Percentiles rank a stretch among this genome's conserved stretches.
These are phyloP conservation scores for Eragrostis tef DNA, from an alignment of 202 grass and related monocot species.

Conservation along the genomic window DNA sequence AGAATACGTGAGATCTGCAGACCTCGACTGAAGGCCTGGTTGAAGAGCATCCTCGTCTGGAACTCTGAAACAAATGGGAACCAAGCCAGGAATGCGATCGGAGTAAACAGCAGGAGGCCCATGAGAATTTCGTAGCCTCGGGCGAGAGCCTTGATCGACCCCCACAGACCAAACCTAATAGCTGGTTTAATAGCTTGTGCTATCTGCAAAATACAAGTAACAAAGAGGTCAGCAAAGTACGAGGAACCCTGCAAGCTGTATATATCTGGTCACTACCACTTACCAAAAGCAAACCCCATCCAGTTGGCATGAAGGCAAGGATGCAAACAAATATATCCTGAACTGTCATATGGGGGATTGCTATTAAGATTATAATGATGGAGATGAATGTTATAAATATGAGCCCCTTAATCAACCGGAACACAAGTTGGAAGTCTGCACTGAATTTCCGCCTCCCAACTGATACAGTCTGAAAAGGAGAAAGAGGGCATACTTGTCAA, in stretches of 20 bases:
- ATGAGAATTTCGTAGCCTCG: slow-evolving; percentile 88
- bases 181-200: slow-evolving; percentile 65
- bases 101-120: slow-evolving; percentile 86
- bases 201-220: slow-evolving; percentile 55
- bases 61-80: slow-evolving; percentile 97
- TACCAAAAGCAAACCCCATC: slow-evolving; percentile 90
- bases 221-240: background rate
- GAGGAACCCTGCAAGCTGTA: background rate
- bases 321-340: slow-evolving; percentile 86
- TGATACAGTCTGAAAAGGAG: slow-evolving; percentile 64
- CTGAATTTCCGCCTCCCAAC: slow-evolving; percentile 77
- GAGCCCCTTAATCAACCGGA: slow-evolving; percentile 88
- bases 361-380: slow-evolving; percentile 74
- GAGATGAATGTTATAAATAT: slow-evolving; percentile 85
- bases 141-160: slow-evolving; percentile 75
- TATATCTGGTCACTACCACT: background rate
- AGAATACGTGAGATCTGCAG: slow-evolving; percentile 94
- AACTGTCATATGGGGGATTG: slow-evolving; percentile 81
- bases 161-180: slow-evolving; percentile 56
- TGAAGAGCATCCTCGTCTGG: slow-evolving; percentile 97
- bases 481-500: background rate
- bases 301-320: slow-evolving; percentile 94
- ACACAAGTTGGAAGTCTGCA: slow-evolving; percentile 86
- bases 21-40: slow-evolving; percentile 95
- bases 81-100: slow-evolving; percentile 88